These are phyloP conservation scores for Phyllachora maydis DNA, from an alignment of 2,329 filamentous ascomycete species.

Conservation along the genomic window DNA sequence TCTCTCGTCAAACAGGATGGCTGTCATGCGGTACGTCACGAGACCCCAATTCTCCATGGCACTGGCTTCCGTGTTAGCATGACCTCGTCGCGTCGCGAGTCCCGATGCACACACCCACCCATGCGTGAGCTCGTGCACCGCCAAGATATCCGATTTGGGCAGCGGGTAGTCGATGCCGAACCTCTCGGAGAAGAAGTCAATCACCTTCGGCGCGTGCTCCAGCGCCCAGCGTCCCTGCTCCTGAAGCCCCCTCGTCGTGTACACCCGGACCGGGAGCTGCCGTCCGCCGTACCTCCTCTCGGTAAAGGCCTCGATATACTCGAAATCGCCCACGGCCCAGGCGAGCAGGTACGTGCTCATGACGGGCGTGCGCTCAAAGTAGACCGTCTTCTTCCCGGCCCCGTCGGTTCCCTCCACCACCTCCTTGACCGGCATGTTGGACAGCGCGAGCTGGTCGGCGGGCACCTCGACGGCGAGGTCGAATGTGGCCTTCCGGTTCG, in stretches of 20 bases:
- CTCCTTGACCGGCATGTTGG: constrained; percentile 84
- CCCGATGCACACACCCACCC: no score
- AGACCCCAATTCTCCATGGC: constrained; percentile 97
- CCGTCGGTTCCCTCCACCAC: constrained; percentile 31
- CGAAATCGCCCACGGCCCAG: constrained; percentile 93
- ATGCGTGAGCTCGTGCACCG: constrained; percentile 78
- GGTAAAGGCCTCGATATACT: constrained; percentile 85
- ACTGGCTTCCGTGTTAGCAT: no score
- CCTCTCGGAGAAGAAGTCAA: constrained; percentile 92
- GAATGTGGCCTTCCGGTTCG: constrained; percentile 89
- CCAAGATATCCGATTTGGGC: constrained; percentile 77
- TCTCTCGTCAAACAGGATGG: constrained; percentile 87
- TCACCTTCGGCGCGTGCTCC: constrained; percentile 76
- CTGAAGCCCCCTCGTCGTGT: constrained; percentile 86
- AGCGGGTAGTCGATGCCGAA: constrained; percentile 87
- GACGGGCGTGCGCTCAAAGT: constrained; percentile 65
- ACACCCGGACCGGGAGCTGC: constrained; percentile 80
- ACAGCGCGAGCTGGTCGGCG: constrained; percentile 68
- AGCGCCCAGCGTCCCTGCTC: constrained; percentile 80
- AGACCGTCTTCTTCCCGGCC: constrained; percentile 50
- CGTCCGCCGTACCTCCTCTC: constrained; percentile 80
- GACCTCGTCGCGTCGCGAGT: no score
- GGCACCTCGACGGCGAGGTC: constrained; percentile 87
- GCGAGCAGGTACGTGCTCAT: constrained; percentile 88
- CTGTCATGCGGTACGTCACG: constrained; percentile 88